Evolutionary conservation across 768 basidiomycete genomes (phyloP).

Genomic region (Russula earlei): DNA sequence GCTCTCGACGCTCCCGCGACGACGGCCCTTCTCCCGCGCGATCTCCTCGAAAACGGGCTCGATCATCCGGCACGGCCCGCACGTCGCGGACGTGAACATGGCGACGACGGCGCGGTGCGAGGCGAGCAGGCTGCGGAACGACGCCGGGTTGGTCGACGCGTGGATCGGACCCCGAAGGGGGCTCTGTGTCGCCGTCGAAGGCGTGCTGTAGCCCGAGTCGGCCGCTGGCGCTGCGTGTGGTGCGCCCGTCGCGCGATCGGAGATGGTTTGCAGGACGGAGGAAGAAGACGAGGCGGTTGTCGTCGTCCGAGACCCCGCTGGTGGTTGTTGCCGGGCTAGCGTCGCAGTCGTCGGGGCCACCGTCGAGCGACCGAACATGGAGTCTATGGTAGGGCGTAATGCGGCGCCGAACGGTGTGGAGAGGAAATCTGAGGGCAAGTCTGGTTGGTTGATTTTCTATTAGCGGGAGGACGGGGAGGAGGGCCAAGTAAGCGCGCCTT

Average conservation of each 20-base stretch:
- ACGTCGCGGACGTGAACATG: conserved; percentile 71
- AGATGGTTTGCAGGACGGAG: conserved; percentile 48
- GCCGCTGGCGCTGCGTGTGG: conserved; percentile 12
- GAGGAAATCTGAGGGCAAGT: conserved; percentile 74
- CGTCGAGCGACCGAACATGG: conserved; percentile 57
- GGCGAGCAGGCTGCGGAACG: conserved; percentile 55
- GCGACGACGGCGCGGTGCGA: conserved; percentile 66
- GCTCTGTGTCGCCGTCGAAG: conserved; percentile 40
- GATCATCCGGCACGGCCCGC: conserved; percentile 75
- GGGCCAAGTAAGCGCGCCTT: conserved; percentile 38
- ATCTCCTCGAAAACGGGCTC: conserved; percentile 77
- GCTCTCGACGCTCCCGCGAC: too few relatives aligned
- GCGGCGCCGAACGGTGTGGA: conserved; percentile 83
- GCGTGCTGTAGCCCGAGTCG: conserved; percentile 24
- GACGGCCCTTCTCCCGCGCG: conserved; percentile 43
- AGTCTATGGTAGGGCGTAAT: conserved; percentile 83
- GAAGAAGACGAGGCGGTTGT: conserved; percentile 23
- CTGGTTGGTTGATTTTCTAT: conserved; percentile 28
- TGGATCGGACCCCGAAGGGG: conserved; percentile 44
- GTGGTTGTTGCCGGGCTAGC: not conserved
- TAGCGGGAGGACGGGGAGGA: not conserved
- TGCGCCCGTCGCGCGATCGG: conserved; percentile 35
- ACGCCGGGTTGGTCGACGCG: conserved; percentile 62
- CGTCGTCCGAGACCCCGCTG: not conserved
- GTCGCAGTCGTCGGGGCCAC: not conserved